These are phyloP conservation scores for Symbiodinium natans DNA, from an alignment of 73 alveolate species.

Conservation along the genomic window DNA sequence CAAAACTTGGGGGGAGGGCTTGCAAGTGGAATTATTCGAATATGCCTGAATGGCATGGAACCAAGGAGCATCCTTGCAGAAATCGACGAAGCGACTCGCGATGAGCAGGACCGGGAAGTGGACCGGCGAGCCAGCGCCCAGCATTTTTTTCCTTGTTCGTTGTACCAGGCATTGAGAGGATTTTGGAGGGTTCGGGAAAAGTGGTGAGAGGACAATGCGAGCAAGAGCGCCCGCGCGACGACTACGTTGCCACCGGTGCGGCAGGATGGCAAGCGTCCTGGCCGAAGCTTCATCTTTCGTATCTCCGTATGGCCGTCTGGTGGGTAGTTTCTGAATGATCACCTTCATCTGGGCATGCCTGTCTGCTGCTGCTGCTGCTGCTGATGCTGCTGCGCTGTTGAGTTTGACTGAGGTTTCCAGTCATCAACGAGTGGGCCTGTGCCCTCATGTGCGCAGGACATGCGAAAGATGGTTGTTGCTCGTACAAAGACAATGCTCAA, in stretches of 20 bases:
- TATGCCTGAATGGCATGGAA: too few species aligned
- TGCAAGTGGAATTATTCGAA: too few species aligned
- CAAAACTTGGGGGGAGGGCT: too few species aligned
- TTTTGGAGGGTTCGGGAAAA: neutral
- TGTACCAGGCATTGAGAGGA: neutral
- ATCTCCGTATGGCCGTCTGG: too few species aligned
- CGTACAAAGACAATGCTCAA: constrained; percentile 62
- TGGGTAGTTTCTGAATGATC: too few species aligned
- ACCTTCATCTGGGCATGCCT: too few species aligned
- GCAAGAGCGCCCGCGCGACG: neutral
- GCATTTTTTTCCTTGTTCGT: neutral
- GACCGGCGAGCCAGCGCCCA: neutral
- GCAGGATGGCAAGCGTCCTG: constrained; percentile 42
- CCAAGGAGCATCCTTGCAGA: constrained; percentile 60
- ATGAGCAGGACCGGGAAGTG: neutral
- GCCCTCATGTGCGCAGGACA: constrained; percentile 92
- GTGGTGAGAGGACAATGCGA: neutral
- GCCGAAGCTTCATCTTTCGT: too few species aligned
- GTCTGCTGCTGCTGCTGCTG: too few species aligned
- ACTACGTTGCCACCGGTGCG: neutral
- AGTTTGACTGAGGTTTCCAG: constrained; percentile 47
- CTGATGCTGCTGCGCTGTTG: too few species aligned
- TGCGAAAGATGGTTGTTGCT: constrained; percentile 62
- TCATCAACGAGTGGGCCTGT: constrained; percentile 86
- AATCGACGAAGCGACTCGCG: constrained; percentile 22